phyloP scores from a whole-genome alignment of 495 filamentous ascomycete genomes.

The Copromyces sp. region DNA sequence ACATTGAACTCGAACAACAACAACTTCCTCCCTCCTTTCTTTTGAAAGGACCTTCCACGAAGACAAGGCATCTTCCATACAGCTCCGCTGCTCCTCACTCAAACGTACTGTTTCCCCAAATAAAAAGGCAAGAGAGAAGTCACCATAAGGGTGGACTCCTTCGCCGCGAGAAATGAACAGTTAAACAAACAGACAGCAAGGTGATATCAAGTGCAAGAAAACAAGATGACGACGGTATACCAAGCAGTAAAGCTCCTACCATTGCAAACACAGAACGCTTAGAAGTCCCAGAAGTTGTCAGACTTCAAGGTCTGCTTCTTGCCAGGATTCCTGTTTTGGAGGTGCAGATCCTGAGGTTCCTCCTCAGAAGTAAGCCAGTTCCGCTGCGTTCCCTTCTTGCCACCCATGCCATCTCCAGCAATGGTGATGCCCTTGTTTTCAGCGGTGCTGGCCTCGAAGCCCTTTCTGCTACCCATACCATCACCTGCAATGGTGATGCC shows the following conservation, averaged over 20 bases:
- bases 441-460: conserved; percentile 15
- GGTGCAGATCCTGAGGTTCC: conserved; percentile 29
- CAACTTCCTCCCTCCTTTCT: not conserved
- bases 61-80: not conserved
- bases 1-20: not conserved
- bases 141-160: too few relatives aligned
- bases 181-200: not conserved
- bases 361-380: conserved; percentile 53
- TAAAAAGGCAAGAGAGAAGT: not conserved
- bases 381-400: conserved; percentile 48
- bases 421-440: conserved; percentile 43
- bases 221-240: not conserved
- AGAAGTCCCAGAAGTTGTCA: conserved; percentile 48
- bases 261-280: conserved; percentile 3
- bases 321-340: conserved; percentile 17
- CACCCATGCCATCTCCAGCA: conserved; percentile 67
- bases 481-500: conserved; percentile 2
- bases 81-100: not conserved
- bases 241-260: not conserved
- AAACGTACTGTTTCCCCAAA: not conserved
- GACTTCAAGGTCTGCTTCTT: conserved; percentile 28
- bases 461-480: conserved; percentile 3
- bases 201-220: not conserved
- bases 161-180: not conserved
- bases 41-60: not conserved